These are phyloP conservation scores for Solanum lycopersicoides DNA, from an alignment of 257 asterid species.

Conservation along the genomic window DNA sequence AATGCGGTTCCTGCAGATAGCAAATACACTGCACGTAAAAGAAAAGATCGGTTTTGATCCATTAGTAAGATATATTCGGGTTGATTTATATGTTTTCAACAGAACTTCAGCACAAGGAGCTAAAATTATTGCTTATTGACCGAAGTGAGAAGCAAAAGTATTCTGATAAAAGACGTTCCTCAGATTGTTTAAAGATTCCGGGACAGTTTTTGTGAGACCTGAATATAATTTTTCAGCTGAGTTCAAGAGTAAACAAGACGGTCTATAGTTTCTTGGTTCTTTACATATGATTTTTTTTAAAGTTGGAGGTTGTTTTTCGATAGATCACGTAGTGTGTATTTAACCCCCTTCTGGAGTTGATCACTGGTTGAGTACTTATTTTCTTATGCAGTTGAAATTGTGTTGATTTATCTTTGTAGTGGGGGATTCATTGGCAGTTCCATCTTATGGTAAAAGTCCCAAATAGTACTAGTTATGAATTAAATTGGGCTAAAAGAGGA, in stretches of 20 bases:
- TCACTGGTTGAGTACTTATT: neutral
- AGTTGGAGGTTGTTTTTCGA: neutral
- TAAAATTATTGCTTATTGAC: neutral
- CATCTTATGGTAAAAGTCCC: neutral
- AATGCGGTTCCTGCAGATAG: constrained; percentile 63
- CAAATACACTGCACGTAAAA: constrained; percentile 78
- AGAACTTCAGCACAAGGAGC: neutral
- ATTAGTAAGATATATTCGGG: neutral
- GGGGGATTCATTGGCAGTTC: neutral
- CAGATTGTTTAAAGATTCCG: neutral
- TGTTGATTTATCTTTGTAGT: neutral
- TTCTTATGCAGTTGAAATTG: neutral
- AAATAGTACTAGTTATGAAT: neutral
- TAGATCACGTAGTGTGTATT: neutral
- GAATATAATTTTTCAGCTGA: neutral
- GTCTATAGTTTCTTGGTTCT: neutral
- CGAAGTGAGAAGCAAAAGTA: neutral
- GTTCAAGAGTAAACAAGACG: neutral
- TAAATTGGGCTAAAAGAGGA: neutral
- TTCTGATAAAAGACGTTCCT: neutral
- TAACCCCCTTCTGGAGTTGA: neutral
- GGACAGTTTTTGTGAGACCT: neutral
- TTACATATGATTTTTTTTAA: neutral
- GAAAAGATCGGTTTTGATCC: constrained; percentile 64
- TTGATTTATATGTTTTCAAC: neutral